These are phyloP conservation scores for Dissophora globulifera DNA, from an alignment of 192 early-diverging fungal species.

Conservation along the genomic window DNA sequence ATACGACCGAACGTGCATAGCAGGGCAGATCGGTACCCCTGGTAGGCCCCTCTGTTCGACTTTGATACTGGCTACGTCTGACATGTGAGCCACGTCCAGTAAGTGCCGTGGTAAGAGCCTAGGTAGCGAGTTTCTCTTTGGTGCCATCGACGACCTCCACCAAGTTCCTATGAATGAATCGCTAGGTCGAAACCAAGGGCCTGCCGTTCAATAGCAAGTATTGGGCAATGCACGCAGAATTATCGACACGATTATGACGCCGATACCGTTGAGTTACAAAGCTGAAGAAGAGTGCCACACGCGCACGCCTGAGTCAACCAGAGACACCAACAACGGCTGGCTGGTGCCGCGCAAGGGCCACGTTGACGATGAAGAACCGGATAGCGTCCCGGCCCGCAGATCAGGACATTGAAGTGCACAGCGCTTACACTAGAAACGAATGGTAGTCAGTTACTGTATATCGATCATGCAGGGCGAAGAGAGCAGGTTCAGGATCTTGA, in stretches of 20 bases:
- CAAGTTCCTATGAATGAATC: constrained; percentile 59
- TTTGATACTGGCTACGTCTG: too few relatives aligned
- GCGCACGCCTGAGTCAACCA: background rate
- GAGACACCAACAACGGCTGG: background rate
- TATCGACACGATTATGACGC: constrained; percentile 70
- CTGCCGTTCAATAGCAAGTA: constrained; percentile 29
- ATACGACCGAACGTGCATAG: too few relatives aligned
- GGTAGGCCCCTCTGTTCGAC: too few relatives aligned
- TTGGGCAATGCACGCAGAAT: constrained; percentile 38
- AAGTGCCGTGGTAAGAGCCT: background rate
- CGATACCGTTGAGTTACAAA: constrained; percentile 60
- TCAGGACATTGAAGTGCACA: background rate
- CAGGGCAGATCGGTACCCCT: too few relatives aligned
- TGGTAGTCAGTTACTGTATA: constrained; percentile 2
- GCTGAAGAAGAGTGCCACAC: constrained; percentile 58
- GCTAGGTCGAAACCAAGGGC: constrained; percentile 51
- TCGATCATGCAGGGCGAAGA: constrained; percentile 21
- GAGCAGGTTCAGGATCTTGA: constrained; percentile 55
- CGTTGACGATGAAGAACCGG: background rate
- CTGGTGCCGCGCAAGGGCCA: background rate
- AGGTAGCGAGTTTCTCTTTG: constrained; percentile 59
- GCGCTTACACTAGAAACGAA: constrained; percentile 10
- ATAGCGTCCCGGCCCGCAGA: background rate
- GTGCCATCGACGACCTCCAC: constrained; percentile 59
- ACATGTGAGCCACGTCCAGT: too few relatives aligned